These are phyloP conservation scores for Papilionanthe hybrid DNA, from an alignment of 116 monocot genomes.

Conservation along the genomic window DNA sequence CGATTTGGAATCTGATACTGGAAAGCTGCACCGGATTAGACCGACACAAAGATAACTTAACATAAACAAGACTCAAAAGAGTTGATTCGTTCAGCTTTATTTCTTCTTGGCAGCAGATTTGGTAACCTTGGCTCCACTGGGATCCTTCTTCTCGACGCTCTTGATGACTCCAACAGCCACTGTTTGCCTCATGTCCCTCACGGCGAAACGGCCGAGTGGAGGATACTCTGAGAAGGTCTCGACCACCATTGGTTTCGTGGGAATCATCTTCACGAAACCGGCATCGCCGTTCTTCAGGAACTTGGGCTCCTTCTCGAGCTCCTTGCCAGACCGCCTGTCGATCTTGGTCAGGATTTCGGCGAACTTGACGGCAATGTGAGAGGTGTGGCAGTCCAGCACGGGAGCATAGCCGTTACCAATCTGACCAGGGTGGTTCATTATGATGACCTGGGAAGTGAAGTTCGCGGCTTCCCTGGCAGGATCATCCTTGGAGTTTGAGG, in stretches of 20 bases:
- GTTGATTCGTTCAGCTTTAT: slow-evolving; percentile 1
- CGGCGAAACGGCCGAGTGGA: slow-evolving; percentile 21
- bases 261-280: slow-evolving; percentile 27
- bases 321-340: slow-evolving; percentile 21
- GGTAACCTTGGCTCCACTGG: slow-evolving; percentile 30
- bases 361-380: slow-evolving; percentile 22
- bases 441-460: slow-evolving; percentile 33
- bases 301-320: slow-evolving; percentile 23
- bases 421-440: slow-evolving; percentile 29
- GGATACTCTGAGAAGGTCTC: slow-evolving; percentile 28
- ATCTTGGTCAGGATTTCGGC: slow-evolving; percentile 22
- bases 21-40: slow-evolving; percentile 2
- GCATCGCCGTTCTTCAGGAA: slow-evolving; percentile 30
- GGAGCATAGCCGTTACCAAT: slow-evolving; percentile 25
- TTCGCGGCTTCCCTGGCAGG: slow-evolving; percentile 19
- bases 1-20: background rate
- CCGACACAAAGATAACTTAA: background rate
- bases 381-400: slow-evolving; percentile 26
- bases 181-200: slow-evolving; percentile 36
- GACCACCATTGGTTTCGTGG: slow-evolving; percentile 23
- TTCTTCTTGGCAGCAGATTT: slow-evolving; percentile 32
- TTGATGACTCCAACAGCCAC: slow-evolving; percentile 33
- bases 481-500: slow-evolving; percentile 23
- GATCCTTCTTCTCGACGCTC: slow-evolving; percentile 40
- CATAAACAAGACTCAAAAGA: background rate